These are phyloP conservation scores for Earliella scabrosa DNA, from an alignment of 1,284 basidiomycete genomes.

Conservation along the genomic window DNA sequence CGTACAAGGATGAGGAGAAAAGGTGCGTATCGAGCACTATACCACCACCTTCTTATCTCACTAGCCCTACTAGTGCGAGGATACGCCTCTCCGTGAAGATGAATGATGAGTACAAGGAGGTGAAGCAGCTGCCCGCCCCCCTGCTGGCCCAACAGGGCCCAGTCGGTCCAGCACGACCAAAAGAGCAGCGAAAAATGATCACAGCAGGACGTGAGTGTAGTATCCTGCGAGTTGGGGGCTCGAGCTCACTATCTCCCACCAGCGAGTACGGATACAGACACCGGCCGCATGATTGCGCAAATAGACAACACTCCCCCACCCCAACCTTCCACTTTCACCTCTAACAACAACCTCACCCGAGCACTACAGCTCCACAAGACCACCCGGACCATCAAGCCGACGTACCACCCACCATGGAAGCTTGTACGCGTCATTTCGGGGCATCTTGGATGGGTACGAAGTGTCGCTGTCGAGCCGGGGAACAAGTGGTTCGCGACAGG, in stretches of 20 bases:
- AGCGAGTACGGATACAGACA: conserved; percentile 46
- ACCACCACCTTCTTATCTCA: too few species aligned
- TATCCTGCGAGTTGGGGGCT: neutral
- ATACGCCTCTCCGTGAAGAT: conserved; percentile 77
- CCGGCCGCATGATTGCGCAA: conserved; percentile 65
- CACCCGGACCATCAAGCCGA: conserved; percentile 90
- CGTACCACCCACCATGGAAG: conserved; percentile 96
- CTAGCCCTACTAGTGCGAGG: too few species aligned
- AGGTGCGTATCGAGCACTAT: conserved; percentile 49
- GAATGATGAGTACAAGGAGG: conserved; percentile 87
- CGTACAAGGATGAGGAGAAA: conserved; percentile 67
- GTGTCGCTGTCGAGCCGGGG: conserved; percentile 94
- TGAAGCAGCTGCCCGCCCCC: conserved; percentile 83
- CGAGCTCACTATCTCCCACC: neutral
- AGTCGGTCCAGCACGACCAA: conserved; percentile 78
- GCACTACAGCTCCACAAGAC: conserved; percentile 91
- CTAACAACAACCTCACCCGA: conserved; percentile 73
- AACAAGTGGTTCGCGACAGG: conserved; percentile 99
- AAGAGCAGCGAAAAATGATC: conserved; percentile 66
- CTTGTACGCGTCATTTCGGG: conserved; percentile 96
- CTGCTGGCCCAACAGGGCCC: conserved; percentile 82
- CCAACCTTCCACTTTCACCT: conserved; percentile 68
- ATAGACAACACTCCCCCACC: conserved; percentile 71
- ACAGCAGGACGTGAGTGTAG: conserved; percentile 67
- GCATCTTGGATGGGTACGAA: conserved; percentile 98